Evolutionary conservation across 2,329 filamentous ascomycete genomes (phyloP), one percentile per base, ranked within the genome.

Genomic region (Pyrenophora tritici-repentis): DNA sequence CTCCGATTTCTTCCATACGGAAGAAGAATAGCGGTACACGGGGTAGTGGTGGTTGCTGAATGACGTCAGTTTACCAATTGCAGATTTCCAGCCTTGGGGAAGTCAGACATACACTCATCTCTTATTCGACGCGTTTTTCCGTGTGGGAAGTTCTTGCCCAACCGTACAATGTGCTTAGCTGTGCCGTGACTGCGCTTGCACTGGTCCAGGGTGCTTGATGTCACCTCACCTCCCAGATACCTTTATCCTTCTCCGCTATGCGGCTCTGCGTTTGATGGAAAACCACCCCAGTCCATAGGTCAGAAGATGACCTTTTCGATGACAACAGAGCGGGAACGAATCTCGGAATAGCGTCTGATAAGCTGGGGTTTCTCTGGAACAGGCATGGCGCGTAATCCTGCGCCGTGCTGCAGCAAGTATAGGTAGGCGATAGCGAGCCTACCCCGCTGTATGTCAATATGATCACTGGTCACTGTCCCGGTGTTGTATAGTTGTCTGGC

Each of bases 241-340:
- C 62, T 72, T 71, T 72, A 72, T 68, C 59, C 33, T 56, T 7
- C 10, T 24, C 41, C 49, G 14, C 33, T 13, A 55, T 72, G 69
- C 59, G 69, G 69, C 69, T 72, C 69, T 72, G 69, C 69, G 57
- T 39, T 39, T 26, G 4, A 47, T 34, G 31, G 14, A 47, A 48
- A 54, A 37, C 24, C 42, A 60, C 53, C 40, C 54, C 36, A 41
- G 53, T 52, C 47, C 13, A 35, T 46, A 33, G 58, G 62, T 71
- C 69, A 71, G 54, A 47, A 59, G 68, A 69, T 60, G 44, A 51
- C 17, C 34, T 53, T 45, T 49, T 57, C 55, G 44, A 56, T 55
- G 56, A 53, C 38, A 42, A 44, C 42, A 42, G 58, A 56, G 45
- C 50, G 49, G 48, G 47, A 41, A 16, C n/a, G 35, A 41, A 51